phyloP scores from a whole-genome alignment of 805 yeast genomes.

The Saccharomycopsis schoenii region DNA sequence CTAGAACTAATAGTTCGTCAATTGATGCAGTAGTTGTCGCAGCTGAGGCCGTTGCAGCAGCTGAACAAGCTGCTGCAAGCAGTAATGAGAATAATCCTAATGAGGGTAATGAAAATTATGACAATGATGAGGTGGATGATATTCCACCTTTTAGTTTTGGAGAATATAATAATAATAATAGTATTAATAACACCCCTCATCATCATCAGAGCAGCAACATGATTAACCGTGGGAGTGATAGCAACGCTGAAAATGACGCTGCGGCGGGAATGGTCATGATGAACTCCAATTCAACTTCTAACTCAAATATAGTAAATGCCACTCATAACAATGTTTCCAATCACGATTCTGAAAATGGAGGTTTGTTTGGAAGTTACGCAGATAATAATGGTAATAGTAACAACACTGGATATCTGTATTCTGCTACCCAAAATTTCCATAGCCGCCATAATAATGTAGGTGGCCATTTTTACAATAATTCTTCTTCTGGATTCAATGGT shows the following conservation, averaged over 20 bases:
- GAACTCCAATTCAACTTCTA: background rate
- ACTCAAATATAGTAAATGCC: background rate
- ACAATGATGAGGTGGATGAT: conserved; percentile 32
- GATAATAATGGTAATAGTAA: conserved; percentile 18
- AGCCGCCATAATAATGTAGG: background rate
- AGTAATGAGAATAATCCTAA: background rate
- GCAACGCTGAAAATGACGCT: background rate
- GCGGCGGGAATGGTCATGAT: background rate
- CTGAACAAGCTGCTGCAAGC: background rate
- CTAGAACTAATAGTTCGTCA: background rate
- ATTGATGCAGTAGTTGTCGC: background rate
- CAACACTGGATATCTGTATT: conserved; percentile 1
- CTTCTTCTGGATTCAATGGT: background rate
- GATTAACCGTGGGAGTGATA: background rate
- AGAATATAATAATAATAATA: background rate
- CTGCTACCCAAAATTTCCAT: background rate
- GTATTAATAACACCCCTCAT: too few relatives aligned
- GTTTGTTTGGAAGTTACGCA: conserved; percentile 1
- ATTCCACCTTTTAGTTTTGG: conserved; percentile 37
- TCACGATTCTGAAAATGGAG: background rate
- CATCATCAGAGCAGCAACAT: background rate
- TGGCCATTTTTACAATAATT: background rate
- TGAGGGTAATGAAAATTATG: background rate
- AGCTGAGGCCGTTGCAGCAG: background rate
- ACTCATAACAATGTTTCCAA: background rate